phyloP scores from a whole-genome alignment of 495 filamentous ascomycete species.

The Xylaria curta region DNA sequence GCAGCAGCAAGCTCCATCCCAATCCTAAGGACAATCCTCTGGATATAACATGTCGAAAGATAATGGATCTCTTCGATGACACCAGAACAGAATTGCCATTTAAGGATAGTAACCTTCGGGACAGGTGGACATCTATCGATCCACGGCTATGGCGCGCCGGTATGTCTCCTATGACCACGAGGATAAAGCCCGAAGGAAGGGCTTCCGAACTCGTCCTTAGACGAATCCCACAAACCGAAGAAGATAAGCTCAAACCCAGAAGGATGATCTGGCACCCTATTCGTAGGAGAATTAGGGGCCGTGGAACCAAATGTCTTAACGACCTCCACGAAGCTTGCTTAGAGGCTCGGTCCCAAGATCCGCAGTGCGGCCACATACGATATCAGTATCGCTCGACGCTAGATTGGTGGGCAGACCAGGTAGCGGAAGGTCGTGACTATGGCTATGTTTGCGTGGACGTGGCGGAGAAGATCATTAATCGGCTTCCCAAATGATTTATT shows the following conservation, averaged over 20 bases:
- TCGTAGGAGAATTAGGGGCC: conserved; percentile 29
- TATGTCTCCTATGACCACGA: conserved; percentile 14
- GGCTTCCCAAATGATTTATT: background rate
- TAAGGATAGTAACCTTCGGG: conserved; percentile 28
- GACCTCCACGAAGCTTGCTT: conserved; percentile 46
- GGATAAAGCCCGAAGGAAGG: background rate
- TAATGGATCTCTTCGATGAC: conserved; percentile 34
- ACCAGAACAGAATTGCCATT: conserved; percentile 41
- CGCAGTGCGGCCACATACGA: conserved; percentile 33
- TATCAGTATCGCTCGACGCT: conserved; percentile 48
- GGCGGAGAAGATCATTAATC: conserved; percentile 43
- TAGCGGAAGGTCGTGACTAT: conserved; percentile 46
- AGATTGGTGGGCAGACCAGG: conserved; percentile 53
- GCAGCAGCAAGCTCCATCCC: conserved; percentile 34
- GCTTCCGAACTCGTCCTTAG: conserved; percentile 22
- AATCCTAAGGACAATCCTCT: conserved; percentile 22
- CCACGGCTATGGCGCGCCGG: conserved; percentile 11
- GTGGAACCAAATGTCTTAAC: conserved; percentile 46
- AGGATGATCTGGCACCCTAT: conserved; percentile 55
- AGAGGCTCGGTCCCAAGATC: conserved; percentile 28
- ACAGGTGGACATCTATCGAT: conserved; percentile 29
- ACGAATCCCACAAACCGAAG: conserved; percentile 13
- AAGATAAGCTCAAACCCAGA: conserved; percentile 35
- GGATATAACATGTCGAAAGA: conserved; percentile 28
- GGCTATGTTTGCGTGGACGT: conserved; percentile 47